Evolutionary conservation across 768 basidiomycete species (phyloP).

Genomic region (Kwoniella europaea): DNA sequence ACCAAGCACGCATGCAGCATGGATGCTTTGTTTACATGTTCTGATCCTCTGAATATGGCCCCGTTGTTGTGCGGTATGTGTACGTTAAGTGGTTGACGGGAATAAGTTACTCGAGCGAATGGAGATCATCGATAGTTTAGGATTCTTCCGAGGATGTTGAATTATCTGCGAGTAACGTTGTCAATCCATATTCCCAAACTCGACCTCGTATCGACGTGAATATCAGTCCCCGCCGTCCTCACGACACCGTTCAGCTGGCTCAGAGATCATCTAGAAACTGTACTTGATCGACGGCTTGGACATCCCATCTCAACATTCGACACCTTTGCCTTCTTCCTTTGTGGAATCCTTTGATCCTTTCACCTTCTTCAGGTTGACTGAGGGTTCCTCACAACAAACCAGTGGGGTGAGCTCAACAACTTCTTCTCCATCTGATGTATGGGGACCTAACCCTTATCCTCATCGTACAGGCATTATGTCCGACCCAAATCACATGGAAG

Average conservation of each 20-base stretch:
- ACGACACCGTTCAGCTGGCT: no score
- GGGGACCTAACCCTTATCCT: no score
- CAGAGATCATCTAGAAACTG: no score
- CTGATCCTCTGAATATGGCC: no score
- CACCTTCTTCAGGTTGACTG: neutral
- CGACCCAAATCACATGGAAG: slow-evolving; percentile 16
- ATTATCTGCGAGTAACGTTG: no score
- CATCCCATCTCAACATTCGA: neutral
- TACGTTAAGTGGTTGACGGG: neutral
- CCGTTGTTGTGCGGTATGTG: neutral
- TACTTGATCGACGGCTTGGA: no score
- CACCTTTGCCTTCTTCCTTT: slow-evolving; percentile 27
- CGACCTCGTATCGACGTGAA: no score
- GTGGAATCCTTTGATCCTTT: slow-evolving; percentile 20
- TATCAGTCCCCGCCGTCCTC: no score
- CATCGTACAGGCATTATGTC: slow-evolving; percentile 12
- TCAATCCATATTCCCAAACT: no score
- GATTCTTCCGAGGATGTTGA: neutral
- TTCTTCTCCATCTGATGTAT: no score
- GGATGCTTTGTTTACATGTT: neutral
- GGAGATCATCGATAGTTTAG: neutral
- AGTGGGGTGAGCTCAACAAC: neutral
- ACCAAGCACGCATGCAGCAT: neutral
- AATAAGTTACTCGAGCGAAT: slow-evolving; percentile 7
- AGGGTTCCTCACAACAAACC: neutral